Evolutionary conservation across 148 eudicot genomes (phyloP).

Genomic region (Rhododendron henanense): DNA sequence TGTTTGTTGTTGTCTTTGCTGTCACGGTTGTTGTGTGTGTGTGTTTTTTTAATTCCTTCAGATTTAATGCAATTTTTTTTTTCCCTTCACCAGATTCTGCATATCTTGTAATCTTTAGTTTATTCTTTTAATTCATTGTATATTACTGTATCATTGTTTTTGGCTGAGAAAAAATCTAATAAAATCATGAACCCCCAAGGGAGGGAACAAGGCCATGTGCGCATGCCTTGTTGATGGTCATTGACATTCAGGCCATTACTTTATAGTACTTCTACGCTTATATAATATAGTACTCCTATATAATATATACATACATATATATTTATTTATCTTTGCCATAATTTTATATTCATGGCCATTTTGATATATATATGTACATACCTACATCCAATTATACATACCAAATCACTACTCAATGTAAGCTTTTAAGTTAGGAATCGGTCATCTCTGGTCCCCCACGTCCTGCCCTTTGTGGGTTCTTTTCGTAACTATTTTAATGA

Average conservation of each 20-base stretch:
- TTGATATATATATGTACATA: background rate
- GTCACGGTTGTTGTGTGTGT: conserved; percentile 23
- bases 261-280: background rate
- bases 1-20: conserved; percentile 16
- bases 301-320: background rate
- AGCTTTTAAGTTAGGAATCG: background rate
- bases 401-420: background rate
- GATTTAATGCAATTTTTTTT: conserved; percentile 10
- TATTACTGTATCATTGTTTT: background rate
- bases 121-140: conserved; percentile 15
- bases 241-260: conserved; percentile 12
- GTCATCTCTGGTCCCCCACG: background rate
- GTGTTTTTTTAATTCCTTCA: conserved; percentile 11
- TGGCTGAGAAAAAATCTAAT: background rate
- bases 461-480: background rate
- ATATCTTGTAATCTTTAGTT: conserved; percentile 17
- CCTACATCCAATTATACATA: background rate
- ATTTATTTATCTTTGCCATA: background rate
- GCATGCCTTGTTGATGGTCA: conserved; percentile 25
- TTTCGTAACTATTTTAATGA: background rate
- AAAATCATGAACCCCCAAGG: conserved; percentile 10
- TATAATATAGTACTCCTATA: too few species aligned
- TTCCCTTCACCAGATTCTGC: conserved; percentile 18
- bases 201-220: conserved; percentile 41
- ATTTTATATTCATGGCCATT: background rate